phyloP scores from a whole-genome alignment of 208 protist genomes.

The Crithidia fasciculata region DNA sequence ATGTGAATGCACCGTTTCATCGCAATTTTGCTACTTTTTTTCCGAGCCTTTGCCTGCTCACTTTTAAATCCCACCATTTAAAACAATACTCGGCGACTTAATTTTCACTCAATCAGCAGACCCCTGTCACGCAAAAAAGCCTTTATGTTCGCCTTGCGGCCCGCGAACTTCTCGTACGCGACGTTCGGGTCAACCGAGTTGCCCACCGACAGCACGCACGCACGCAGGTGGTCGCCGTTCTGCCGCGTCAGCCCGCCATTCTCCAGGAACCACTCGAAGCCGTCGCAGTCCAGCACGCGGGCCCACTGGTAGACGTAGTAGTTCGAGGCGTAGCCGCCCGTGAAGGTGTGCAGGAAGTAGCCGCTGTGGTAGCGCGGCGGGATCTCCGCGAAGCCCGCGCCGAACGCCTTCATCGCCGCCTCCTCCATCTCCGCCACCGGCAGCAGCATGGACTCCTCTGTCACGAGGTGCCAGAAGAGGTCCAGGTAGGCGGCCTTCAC shows the following conservation, averaged over 20 bases:
- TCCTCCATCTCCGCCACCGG: constrained; percentile 35
- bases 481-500: constrained; percentile 52
- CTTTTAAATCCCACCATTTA: too few relatives aligned
- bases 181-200: constrained; percentile 52
- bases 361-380: constrained; percentile 54
- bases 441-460: constrained; percentile 26
- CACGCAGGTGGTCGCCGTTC: constrained; percentile 63
- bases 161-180: constrained; percentile 40
- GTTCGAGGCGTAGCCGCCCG: constrained; percentile 62
- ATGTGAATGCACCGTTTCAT: too few relatives aligned
- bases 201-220: constrained; percentile 64
- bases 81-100: too few relatives aligned
- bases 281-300: constrained; percentile 64
- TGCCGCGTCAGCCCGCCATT: constrained; percentile 52
- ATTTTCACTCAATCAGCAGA: neutral
- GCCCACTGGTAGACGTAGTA: constrained; percentile 84
- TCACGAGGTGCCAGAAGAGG: constrained; percentile 53
- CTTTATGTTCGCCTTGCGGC: constrained; percentile 33
- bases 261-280: constrained; percentile 68
- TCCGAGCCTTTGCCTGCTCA: too few relatives aligned
- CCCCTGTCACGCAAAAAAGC: constrained; percentile 36
- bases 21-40: too few relatives aligned
- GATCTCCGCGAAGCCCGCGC: constrained; percentile 12
- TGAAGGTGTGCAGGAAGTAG: constrained; percentile 69
- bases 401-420: constrained; percentile 25